Base-by-base conservation (phyloP, 179 eudicot species). In the Beta lomatogona region DNA sequence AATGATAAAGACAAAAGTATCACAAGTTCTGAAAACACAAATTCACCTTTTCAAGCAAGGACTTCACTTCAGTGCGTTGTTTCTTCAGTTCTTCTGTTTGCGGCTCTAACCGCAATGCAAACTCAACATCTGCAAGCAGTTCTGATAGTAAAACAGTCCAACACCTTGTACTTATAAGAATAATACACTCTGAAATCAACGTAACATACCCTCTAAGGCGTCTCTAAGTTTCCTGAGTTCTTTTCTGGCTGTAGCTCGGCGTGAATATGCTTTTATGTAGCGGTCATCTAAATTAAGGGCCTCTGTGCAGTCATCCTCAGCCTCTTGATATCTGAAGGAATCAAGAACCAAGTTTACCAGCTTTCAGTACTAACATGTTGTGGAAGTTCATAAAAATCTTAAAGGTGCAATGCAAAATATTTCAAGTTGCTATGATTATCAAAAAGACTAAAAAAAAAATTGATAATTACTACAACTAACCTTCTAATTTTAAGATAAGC, bases 211-310 rank as follows among this genome's bases (percentile, higher is more conserved):
- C 53, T 93, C 98, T 53, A 88, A 78, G 45, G 98, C 88, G 82
- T 94, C 97, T 86, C 92, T 92, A 64, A 92, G 90, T 82, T 90
- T 97, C 59, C 95, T 90, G 73, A 94, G 93, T 81, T 90, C 97
- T 84, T 94, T 97, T 82, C 97, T 91, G 69, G 98, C 97, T 44
- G 98, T 97, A 69, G 97, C 94, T 66, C 99, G 92, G 16, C 99
- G 97, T 67, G 98, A 94, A 86, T 92, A 97, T 59, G 99, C 98
- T 88, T 97, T 97, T 74, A 94, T 88, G 87, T 97, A 91, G 45
- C 98, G 95, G 85, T 97, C 99, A 88, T 97, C 99, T 82, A 97
- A 84, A 87, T 91, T 90, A 72, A 97, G 86, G 74, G 99, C 99
- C 92, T 94, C 99, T 12, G 98, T 88, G 82, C 99, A 97, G 81